Evolutionary conservation across 768 basidiomycete genomes (phyloP), one percentile per base, ranked within the genome.

Genomic region (Phlebiopsis flavidoalba): DNA sequence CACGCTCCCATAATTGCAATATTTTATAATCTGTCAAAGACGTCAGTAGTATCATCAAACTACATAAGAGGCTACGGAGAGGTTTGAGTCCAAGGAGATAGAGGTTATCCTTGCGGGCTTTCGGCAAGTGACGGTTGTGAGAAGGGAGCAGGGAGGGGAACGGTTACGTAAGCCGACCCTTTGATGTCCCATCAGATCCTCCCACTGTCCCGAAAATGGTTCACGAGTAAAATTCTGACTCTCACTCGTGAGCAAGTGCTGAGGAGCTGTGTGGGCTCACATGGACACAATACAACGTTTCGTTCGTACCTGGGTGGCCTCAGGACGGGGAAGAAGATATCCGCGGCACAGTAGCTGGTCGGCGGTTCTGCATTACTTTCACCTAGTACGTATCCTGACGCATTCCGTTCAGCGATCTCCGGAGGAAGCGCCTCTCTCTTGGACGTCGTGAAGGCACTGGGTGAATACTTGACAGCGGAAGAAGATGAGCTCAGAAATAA

Each of bases 381-480:
- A 79, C 77, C 66, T 10, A 40, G 14, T 40, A 12, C 40, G 77
- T 58, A n/a, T 60, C 58, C 40, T 43, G 6, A 31, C 53, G 57
- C 50, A 51, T 33, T 53, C 19, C 15, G 35, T 21, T 48, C 64
- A 87, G 86, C 75, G 53, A 74, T 87, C 57, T 81, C 83, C 14
- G 75, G 76, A 61, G 85, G 85, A 19, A 72, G 78, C 21, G 72
- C 82, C 8, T 81, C 85, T 19, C 76, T 97, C 14, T 76, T 95
- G 5, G 82, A 87, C 63, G 75, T 98, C 21, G 92, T 98, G 37
- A 94, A 92, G 69, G 85, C 87, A 24, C 81, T 97, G 0, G 93
- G 93, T 46, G 88, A 91, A 65, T 94, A 90, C 68, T 77, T 99
- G 14, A 95, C 92, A 0, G 86, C 92, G 1, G 91, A 95, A 60